Base-by-base conservation (phyloP, 2,329 filamentous ascomycete genomes). In the Aspergillus japonicus region DNA sequence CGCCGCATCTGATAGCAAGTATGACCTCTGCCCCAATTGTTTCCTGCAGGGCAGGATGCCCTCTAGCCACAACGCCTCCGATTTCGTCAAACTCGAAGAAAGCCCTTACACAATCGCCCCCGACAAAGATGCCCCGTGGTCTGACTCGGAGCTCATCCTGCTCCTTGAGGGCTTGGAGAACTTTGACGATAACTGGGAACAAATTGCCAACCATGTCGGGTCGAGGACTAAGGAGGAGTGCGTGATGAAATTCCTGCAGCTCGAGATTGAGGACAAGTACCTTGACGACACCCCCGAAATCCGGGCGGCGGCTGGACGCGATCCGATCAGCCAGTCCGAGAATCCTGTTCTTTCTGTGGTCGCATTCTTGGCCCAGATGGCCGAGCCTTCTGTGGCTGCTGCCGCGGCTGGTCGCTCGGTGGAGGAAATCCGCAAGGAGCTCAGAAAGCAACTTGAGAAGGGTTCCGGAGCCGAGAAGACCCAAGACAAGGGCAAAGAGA, bases 211-310 rank as follows among this genome's bases (percentile, higher is more conserved):
- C 64, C 91, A 97, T 71, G 95, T 99, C 48, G 90, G 90, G 52
- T 96, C 92, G 2, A 88, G 94, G 61, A 96, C 92, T 1, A 85
- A 92, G 56, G 96, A 99, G 75, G 94, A 99, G 78, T 99, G 95
- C 74, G 94, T 98, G 16, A 84, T 98, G 68, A 95, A 97, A 74
- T 99, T 99, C 80, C 77, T 99, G 64, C 92, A 97, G 72, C 83
- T 99, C 39, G 94, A 97, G 67, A 99, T 99, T 63, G 95, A 98
- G 75, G 94, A 97, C 80, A 96, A 96, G 75, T 99, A 97, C 71
- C 82, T 97, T 10, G 93, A 98, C 69, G 87, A 91, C 7, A 88
- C 94, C 69, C 82, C 84, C 7, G 76, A 80, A 48, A 81, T 95
- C 39, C 89, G 89, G 35, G 84, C 87, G 58, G 85, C 91, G 54